Base-by-base conservation (phyloP, 805 yeast genomes). In the Clavispora asparagi region DNA sequence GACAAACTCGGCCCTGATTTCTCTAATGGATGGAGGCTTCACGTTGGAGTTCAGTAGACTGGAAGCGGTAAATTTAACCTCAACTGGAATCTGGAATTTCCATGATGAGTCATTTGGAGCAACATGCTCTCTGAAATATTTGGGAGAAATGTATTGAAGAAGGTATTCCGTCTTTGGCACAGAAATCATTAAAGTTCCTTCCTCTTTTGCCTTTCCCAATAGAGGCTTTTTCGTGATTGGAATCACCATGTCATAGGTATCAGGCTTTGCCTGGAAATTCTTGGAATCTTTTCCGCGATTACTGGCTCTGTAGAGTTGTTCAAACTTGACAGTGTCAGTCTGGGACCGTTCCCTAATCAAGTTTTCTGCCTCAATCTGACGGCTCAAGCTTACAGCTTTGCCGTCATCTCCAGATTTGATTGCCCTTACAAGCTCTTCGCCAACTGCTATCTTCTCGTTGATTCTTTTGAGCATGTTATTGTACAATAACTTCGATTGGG, bases 101-200 rank as follows among this genome's bases (percentile, higher is more conserved):
- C 53, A 63, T 30, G 55, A 12, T 25, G 44, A 11, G 23, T 40
- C 41, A 14, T 46, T 46, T 2, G 36, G 28, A 2, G 46, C 43
- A n/a, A 29, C 43, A 10, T 44, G 47, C 29, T 43, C 39, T 9
- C 50, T 42, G 39, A 56, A 64, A 17, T 50, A 44, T 19, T 55
- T 50, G 4, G 62, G 56, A 19, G 60, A 52, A 30, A 55, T 48
- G 49, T 67, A 67, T 33, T 55, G 52, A 12, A 58, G 60, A 12
- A 51, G 44, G 45, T 69, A 64, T 39, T 61, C 65, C 2, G 47
- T 57, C 33, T 51, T 61, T 8, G 72, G 73, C 2, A 67, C 62
- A 7, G 68, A 51, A 6, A 68, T 47, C 14, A 67, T 62, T n/a
- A 59, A 40, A n/a, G 67, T 48, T 1, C 74, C 74, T 26, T 61